A percentile compares a stretch with the other conserved stretches of the same genome.
phyloP scores from a whole-genome alignment of 441 rosid genomes.

The Eutrema salsugineum region DNA sequence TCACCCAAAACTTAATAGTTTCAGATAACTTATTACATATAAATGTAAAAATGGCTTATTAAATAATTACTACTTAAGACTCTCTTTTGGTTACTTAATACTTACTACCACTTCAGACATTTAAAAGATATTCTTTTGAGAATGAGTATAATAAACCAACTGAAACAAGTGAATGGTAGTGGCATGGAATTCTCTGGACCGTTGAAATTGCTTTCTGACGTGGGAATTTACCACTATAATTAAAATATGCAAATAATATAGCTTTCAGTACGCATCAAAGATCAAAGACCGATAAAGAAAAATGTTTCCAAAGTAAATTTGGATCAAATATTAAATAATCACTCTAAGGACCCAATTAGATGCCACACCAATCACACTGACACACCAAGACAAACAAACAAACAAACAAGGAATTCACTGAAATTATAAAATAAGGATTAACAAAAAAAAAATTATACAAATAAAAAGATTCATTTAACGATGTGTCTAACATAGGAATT shows the following conservation, averaged over 20 bases:
- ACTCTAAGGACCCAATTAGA: slow-evolving; percentile 11
- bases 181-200: neutral
- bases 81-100: neutral
- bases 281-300: neutral
- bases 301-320: neutral
- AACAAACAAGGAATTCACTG: neutral
- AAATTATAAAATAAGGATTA: slow-evolving; percentile 1
- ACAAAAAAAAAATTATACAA: no score
- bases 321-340: slow-evolving; percentile 13
- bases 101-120: neutral
- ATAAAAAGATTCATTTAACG: neutral
- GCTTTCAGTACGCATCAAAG: slow-evolving; percentile 18
- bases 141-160: neutral
- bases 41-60: neutral
- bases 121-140: neutral
- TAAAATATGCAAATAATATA: slow-evolving; percentile 12
- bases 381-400: slow-evolving; percentile 16
- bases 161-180: neutral
- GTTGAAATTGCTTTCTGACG: slow-evolving; percentile 21
- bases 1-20: neutral
- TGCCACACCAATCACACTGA: slow-evolving; percentile 21
- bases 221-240: slow-evolving; percentile 9
- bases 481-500: neutral
- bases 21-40: neutral
- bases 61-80: neutral